Conservation (phyloP, 1,284 basidiomycete genomes). For the Cryptococcus jaspeensis region DNA sequence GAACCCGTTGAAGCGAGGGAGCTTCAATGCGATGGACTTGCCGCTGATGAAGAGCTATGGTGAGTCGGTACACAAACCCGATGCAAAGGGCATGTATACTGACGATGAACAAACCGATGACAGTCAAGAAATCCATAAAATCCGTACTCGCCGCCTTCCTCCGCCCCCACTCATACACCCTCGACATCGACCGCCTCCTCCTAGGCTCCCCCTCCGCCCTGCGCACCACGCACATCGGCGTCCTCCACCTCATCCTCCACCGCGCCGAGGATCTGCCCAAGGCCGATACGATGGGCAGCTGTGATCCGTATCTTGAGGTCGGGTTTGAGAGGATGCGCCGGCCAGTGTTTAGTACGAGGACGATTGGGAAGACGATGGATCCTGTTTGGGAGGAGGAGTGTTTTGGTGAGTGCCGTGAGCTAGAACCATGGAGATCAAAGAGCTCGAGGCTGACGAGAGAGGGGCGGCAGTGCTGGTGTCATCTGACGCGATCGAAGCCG, state of each 20-base stretch:
- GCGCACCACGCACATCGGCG: constrained; percentile 43
- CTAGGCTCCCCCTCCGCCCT: constrained; percentile 41
- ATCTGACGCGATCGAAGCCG: constrained; percentile 44
- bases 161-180: constrained; percentile 43
- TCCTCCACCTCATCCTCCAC: constrained; percentile 48
- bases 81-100: neutral
- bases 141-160: constrained; percentile 49
- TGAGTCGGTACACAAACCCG: constrained; percentile 14
- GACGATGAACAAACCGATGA: neutral
- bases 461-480: constrained; percentile 36
- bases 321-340: constrained; percentile 48
- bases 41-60: constrained; percentile 48
- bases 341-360: constrained; percentile 49
- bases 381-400: constrained; percentile 51
- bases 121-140: constrained; percentile 43
- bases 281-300: constrained; percentile 46
- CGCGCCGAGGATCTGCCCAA: constrained; percentile 40
- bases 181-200: constrained; percentile 50
- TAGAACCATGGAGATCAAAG: neutral
- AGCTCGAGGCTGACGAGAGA: neutral
- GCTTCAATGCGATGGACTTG: constrained; percentile 51
- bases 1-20: constrained; percentile 42
- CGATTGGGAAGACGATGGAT: constrained; percentile 42
- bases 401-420: constrained; percentile 28
- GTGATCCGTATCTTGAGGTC: constrained; percentile 50